Evolutionary conservation across 768 basidiomycete genomes (phyloP).

Genomic region (Boletus reticuloceps): DNA sequence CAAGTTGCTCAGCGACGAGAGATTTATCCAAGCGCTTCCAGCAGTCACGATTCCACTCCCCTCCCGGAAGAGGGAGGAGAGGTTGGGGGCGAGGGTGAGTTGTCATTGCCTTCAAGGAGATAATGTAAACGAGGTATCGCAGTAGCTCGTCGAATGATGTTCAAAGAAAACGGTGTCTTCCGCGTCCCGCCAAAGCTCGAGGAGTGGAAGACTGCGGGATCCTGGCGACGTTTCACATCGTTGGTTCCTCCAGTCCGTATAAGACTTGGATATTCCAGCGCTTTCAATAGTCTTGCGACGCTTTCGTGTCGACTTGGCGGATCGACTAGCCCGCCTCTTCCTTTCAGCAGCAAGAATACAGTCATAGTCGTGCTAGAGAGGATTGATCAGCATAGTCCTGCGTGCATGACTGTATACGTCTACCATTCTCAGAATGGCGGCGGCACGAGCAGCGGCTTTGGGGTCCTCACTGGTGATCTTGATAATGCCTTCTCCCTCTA

Average conservation of each 20-base stretch:
- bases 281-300: constrained; percentile 36
- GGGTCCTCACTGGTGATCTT: constrained; percentile 86
- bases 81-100: not conserved
- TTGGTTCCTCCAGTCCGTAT: constrained; percentile 5
- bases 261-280: constrained; percentile 31
- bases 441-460: constrained; percentile 85
- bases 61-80: constrained; percentile 3
- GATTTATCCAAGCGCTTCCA: constrained; percentile 82
- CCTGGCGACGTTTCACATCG: constrained; percentile 21
- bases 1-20: constrained; percentile 68
- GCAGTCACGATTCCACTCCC: constrained; percentile 68
- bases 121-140: constrained; percentile 13
- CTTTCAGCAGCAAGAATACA: constrained; percentile 49
- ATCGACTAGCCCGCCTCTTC: constrained; percentile 27
- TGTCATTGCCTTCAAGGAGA: constrained; percentile 13
- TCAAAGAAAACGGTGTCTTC: constrained; percentile 31
- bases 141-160: constrained; percentile 18
- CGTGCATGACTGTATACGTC: constrained; percentile 17
- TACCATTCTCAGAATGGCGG: constrained; percentile 87
- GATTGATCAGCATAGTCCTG: not conserved
- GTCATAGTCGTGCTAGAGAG: constrained; percentile 78
- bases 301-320: constrained; percentile 34
- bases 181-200: constrained; percentile 29
- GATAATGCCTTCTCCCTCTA: constrained; percentile 52
- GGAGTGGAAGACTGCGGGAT: constrained; percentile 33